Percentiles rank a stretch among this genome's conserved stretches.
These are phyloP conservation scores for Bacterosira constricta DNA, from an alignment of 108 stramenopile genomes.

Conservation along the genomic window DNA sequence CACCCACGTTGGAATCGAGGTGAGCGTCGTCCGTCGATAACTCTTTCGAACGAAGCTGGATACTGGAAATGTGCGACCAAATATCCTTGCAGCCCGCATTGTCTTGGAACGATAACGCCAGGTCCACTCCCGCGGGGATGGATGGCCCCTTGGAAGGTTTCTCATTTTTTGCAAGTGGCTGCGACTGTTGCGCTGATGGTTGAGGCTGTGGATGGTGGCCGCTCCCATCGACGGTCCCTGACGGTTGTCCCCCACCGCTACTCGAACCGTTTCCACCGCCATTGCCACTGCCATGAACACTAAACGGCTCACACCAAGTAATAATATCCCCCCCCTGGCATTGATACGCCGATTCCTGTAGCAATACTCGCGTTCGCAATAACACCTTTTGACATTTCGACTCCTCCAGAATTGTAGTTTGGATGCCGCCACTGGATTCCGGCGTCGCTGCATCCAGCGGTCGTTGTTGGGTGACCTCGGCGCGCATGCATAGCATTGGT, in stretches of 20 bases:
- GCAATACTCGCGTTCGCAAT: conserved; percentile 74
- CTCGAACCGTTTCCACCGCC: too few relatives aligned
- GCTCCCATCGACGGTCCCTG: neutral
- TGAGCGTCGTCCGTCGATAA: conserved; percentile 7
- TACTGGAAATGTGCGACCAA: conserved; percentile 81
- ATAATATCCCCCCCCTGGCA: conserved; percentile 92
- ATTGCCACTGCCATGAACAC: neutral
- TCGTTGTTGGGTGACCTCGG: conserved; percentile 53
- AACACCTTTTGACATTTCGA: conserved; percentile 52
- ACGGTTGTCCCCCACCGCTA: too few relatives aligned
- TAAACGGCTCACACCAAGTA: conserved; percentile 90
- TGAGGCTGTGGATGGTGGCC: neutral
- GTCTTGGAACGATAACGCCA: conserved; percentile 89
- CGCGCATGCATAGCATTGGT: conserved; percentile 84
- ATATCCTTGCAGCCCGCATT: conserved; percentile 89
- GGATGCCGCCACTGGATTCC: too few relatives aligned
- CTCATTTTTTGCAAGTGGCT: conserved; percentile 15
- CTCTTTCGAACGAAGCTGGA: conserved; percentile 78
- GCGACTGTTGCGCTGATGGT: conserved; percentile 10
- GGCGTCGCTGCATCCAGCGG: too few relatives aligned
- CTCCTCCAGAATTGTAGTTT: too few relatives aligned
- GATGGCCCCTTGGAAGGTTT: neutral
- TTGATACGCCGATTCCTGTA: conserved; percentile 81
- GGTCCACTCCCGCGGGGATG: conserved; percentile 67
- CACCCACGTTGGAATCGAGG: too few relatives aligned